Evolutionary conservation across 2,329 filamentous ascomycete genomes (phyloP), one percentile per base, ranked within the genome.

Genomic region (Calonectria crousiana): DNA sequence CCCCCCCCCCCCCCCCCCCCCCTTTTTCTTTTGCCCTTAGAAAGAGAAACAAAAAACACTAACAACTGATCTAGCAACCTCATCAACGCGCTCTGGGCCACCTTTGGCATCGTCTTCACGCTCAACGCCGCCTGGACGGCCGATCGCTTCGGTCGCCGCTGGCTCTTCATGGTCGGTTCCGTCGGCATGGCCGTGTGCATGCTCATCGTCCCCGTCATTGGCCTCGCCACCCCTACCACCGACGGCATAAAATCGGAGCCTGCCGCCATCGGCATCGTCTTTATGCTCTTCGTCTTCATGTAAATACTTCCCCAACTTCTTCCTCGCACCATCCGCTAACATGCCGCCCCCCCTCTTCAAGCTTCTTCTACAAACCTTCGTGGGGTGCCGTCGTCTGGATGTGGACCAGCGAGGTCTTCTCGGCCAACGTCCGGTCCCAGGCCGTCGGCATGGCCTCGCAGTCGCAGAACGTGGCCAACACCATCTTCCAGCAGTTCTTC

Each of bases 51-150:
- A n/a, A n/a, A n/a, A n/a, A n/a, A n/a, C n/a, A 51, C 73, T 76
- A 65, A 69, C 44, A 4, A 18, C 20, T 58, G 23, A 49, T 26
- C 2, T 2, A 78, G 76, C 81, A 92, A 92, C 75, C 87, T 95
- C 38, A 95, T 95, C 87, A 95, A 95, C 82, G 93, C 93, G 5
- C 87, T 95, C 69, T 95, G 94, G 82, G 93, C 92, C 51, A 95
- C 93, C 8, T 93, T 92, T 77, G 92, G 92, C 71, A 95, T 95
- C 75, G 74, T 94, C 28, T 95, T 95, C 84, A 95, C 93, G 0
- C 87, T 94, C 56, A 94, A 94, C 77, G 93, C 93, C 18, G 90
- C 92, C 47, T 95, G 93, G 92, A 93, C 92, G 6, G 92, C 93
- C 41, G 93, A 95, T 82, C 89, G 92, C 65, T 94, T 93, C 77